Percentiles rank a stretch among this genome's conserved stretches.
Evolutionary conservation across 345 rosid genomes (phyloP).

Genomic region (Hibiscus syriacus): DNA sequence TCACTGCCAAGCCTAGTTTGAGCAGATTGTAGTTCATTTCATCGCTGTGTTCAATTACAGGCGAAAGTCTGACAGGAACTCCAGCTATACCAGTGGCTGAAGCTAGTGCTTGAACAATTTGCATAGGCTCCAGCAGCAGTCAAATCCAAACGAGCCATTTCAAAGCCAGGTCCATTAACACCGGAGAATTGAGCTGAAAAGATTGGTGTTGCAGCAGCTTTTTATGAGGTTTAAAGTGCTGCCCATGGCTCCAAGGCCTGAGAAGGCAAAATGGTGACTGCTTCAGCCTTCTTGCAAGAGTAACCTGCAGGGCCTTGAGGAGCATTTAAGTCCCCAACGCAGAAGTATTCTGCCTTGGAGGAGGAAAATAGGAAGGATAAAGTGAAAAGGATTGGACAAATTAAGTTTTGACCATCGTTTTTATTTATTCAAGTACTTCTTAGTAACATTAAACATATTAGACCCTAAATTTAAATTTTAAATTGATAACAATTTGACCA

Average conservation of each 20-base stretch:
- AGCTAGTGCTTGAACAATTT: no score
- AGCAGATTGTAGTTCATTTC: no score
- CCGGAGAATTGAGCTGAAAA: slow-evolving; percentile 52
- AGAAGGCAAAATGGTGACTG: slow-evolving; percentile 55
- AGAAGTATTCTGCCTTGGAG: slow-evolving; percentile 61
- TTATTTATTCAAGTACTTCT: no score
- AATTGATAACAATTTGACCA: no score
- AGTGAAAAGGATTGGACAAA: slow-evolving; percentile 30
- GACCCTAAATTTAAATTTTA: no score
- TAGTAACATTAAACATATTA: no score
- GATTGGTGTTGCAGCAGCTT: slow-evolving; percentile 70
- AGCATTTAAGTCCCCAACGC: slow-evolving; percentile 49
- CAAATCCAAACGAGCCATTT: slow-evolving; percentile 44
- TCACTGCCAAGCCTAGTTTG: no score
- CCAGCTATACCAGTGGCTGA: no score
- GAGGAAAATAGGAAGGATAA: slow-evolving; percentile 36
- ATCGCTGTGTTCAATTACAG: no score
- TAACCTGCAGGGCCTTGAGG: slow-evolving; percentile 66
- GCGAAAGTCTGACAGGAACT: no score
- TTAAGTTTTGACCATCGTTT: no score
- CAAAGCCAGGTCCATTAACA: slow-evolving; percentile 64
- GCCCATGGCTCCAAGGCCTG: slow-evolving; percentile 46
- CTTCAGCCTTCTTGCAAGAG: slow-evolving; percentile 47
- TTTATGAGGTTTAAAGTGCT: slow-evolving; percentile 61
- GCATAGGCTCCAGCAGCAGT: no score